Percentiles rank a stretch among this genome's conserved stretches.
Evolutionary conservation across 805 yeast species (phyloP).

Genomic region (Candida nonsorbophila): DNA sequence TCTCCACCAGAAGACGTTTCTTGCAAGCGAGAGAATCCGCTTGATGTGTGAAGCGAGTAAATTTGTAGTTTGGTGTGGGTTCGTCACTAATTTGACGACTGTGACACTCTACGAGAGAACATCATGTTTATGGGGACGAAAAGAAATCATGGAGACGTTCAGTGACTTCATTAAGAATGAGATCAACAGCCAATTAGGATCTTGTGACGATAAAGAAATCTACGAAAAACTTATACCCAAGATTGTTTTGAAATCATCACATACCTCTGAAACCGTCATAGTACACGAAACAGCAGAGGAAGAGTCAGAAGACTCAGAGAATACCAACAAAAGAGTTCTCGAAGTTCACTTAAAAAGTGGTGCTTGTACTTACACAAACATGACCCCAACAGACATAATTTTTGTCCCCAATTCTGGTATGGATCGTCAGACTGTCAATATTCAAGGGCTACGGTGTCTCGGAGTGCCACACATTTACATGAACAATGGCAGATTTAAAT

Average conservation of each 20-base stretch:
- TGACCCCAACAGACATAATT: too few species aligned
- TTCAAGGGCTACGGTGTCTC: too few species aligned
- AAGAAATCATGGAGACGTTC: conserved; percentile 2
- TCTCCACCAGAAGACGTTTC: conserved; percentile 31
- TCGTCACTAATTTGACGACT: conserved; percentile 11
- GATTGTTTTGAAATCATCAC: too few species aligned
- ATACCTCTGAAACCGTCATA: too few species aligned
- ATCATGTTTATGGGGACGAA: too few species aligned
- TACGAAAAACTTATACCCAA: conserved; percentile 11
- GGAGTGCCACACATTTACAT: too few species aligned
- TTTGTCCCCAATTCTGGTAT: too few species aligned
- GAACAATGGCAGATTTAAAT: too few species aligned
- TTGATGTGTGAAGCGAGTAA: conserved; percentile 29
- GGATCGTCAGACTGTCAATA: too few species aligned
- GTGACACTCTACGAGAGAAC: too few species aligned
- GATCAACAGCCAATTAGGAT: conserved; percentile 4
- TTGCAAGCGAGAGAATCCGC: conserved; percentile 37
- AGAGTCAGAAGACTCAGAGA: neutral
- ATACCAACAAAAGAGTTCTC: neutral
- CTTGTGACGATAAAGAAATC: conserved; percentile 8
- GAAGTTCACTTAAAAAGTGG: too few species aligned
- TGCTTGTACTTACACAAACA: too few species aligned
- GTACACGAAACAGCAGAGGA: neutral
- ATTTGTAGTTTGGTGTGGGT: conserved; percentile 22
- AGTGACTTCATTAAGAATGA: conserved; percentile 3